Conservation (phyloP, 2,329 filamentous ascomycete genomes). For the Colletotrichum orbiculare region DNA sequence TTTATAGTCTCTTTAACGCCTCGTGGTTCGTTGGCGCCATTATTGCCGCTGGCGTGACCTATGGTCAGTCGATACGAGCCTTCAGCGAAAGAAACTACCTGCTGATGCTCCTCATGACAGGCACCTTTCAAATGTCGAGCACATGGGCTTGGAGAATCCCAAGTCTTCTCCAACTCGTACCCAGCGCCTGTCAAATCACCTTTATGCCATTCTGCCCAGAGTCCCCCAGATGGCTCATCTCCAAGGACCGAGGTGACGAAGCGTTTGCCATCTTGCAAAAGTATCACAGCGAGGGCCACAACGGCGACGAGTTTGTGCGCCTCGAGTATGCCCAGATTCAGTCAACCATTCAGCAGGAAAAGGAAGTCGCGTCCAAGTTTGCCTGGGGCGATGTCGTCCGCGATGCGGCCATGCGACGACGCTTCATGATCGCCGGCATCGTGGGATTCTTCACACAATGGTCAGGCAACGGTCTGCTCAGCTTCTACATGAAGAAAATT, state of each 20-base stretch:
- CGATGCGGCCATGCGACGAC: slow-evolving; percentile 51
- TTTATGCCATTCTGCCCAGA: slow-evolving; percentile 51
- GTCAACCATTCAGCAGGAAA: slow-evolving; percentile 60
- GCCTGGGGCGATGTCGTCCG: slow-evolving; percentile 50
- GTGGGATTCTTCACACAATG: slow-evolving; percentile 59
- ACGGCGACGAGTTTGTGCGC: slow-evolving; percentile 61
- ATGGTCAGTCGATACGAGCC: neutral
- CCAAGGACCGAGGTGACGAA: slow-evolving; percentile 46
- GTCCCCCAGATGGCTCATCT: slow-evolving; percentile 48
- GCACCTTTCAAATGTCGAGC: slow-evolving; percentile 27
- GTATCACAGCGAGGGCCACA: slow-evolving; percentile 63
- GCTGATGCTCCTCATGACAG: neutral
- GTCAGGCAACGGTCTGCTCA: slow-evolving; percentile 46
- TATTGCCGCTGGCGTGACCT: slow-evolving; percentile 23
- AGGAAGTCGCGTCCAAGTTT: slow-evolving; percentile 56
- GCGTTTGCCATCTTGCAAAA: slow-evolving; percentile 46
- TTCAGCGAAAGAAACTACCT: neutral
- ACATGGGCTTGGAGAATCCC: slow-evolving; percentile 34
- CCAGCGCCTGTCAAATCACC: slow-evolving; percentile 40
- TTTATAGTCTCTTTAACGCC: slow-evolving; percentile 54
- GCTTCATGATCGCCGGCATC: slow-evolving; percentile 57
- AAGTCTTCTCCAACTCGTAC: slow-evolving; percentile 31
- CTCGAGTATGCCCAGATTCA: slow-evolving; percentile 67
- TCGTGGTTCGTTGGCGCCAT: slow-evolving; percentile 32
- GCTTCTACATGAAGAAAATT: slow-evolving; percentile 53